phyloP scores from a whole-genome alignment of 2,329 filamentous ascomycete genomes.

The Chaetomiaceae sp. region DNA sequence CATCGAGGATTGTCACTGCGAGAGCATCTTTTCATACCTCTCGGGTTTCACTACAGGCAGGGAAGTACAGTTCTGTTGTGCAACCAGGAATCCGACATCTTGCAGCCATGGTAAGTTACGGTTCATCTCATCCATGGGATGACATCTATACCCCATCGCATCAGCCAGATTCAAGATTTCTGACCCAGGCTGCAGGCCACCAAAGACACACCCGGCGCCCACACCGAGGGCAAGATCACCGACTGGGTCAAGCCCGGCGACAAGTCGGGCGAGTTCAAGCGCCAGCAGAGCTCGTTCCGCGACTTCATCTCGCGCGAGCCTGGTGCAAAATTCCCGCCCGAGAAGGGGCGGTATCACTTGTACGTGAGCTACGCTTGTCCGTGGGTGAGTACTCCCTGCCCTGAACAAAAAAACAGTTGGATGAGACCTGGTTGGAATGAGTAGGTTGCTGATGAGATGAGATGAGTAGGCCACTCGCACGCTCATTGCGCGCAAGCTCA shows the following conservation, averaged over 20 bases:
- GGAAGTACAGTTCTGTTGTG: no score
- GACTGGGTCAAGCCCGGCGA: constrained; percentile 78
- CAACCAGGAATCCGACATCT: not conserved
- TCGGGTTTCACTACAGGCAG: not conserved
- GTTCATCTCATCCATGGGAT: no score
- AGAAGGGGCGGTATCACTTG: constrained; percentile 88
- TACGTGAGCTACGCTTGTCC: constrained; percentile 94
- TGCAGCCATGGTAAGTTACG: constrained; percentile 1
- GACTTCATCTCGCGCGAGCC: constrained; percentile 69
- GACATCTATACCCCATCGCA: not conserved
- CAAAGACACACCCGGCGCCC: constrained; percentile 23
- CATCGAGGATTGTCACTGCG: not conserved
- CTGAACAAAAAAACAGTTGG: no score
- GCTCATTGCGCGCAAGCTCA: constrained; percentile 82
- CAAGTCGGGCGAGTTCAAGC: constrained; percentile 87
- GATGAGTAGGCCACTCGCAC: constrained; percentile 63
- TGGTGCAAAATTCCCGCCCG: constrained; percentile 72
- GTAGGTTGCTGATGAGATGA: not conserved
- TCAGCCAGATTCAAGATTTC: not conserved
- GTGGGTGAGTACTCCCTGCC: constrained; percentile 58
- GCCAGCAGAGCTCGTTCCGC: constrained; percentile 77
- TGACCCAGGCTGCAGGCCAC: not conserved
- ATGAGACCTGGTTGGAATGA: no score
- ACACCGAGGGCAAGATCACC: constrained; percentile 54
- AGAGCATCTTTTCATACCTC: not conserved